Conservation (phyloP, 495 filamentous ascomycete genomes). For the Hyaloscypha finlandica region DNA sequence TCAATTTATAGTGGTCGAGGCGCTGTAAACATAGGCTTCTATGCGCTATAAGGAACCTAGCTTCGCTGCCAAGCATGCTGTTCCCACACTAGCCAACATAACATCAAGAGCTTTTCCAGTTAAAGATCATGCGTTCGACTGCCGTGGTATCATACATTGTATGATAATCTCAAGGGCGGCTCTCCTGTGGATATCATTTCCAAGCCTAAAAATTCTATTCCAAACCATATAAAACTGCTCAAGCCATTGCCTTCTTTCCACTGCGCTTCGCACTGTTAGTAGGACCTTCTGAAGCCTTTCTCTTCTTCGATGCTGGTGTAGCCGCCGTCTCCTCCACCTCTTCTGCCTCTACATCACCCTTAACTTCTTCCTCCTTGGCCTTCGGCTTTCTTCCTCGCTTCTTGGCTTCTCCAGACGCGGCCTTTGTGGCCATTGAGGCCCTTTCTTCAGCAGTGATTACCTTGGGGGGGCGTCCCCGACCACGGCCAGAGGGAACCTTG, state of each 20-base stretch:
- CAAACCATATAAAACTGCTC: conserved; percentile 5
- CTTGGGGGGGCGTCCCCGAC: conserved; percentile 18
- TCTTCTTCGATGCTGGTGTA: conserved; percentile 15
- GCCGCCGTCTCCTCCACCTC: neutral
- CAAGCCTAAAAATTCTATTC: neutral
- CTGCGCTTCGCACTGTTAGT: conserved; percentile 11
- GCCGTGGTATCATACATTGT: no score
- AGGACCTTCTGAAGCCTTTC: conserved; percentile 7
- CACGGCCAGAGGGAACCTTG: conserved; percentile 27
- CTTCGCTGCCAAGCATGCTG: no score
- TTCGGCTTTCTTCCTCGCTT: conserved; percentile 12
- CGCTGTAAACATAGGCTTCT: no score
- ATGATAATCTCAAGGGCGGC: neutral
- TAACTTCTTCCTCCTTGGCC: neutral
- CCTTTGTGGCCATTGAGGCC: neutral
- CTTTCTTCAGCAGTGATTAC: conserved; percentile 3
- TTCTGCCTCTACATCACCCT: conserved; percentile 5
- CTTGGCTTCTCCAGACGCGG: neutral
- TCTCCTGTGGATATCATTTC: neutral
- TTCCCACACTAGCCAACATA: no score
- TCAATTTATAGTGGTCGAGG: no score
- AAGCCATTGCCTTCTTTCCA: conserved; percentile 21
- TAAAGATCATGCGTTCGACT: no score
- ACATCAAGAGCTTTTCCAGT: no score
- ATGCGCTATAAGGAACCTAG: no score